phyloP scores from a whole-genome alignment of 129 eudicot species.

The Cynara cardunculus region DNA sequence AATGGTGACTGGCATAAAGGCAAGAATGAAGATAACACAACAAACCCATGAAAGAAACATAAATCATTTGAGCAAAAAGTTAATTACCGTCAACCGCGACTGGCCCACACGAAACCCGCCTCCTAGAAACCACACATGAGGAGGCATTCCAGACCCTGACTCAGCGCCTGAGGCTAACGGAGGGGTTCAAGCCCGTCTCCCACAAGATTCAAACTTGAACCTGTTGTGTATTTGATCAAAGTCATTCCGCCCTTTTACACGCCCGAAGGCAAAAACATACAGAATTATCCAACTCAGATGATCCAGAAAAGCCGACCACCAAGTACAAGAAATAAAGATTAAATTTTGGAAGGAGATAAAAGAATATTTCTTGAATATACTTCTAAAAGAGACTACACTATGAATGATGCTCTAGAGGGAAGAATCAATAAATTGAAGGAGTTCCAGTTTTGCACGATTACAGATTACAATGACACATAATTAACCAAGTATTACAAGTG shows the following conservation, averaged over 20 bases:
- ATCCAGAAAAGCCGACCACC: not conserved
- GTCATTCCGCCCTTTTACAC: not conserved
- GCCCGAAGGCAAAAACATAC: not conserved
- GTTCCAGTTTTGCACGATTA: slow-evolving; percentile 55
- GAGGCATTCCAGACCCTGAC: no score
- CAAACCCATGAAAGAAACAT: not conserved
- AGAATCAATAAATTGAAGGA: slow-evolving; percentile 78
- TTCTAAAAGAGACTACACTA: slow-evolving; percentile 23
- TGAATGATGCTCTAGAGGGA: slow-evolving; percentile 28
- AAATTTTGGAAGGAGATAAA: not conserved
- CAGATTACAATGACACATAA: slow-evolving; percentile 47
- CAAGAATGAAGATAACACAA: not conserved
- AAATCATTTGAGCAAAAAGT: no score
- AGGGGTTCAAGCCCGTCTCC: no score
- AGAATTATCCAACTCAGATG: not conserved
- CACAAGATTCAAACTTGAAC: no score
- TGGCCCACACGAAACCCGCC: no score
- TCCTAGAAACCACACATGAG: no score
- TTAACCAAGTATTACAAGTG: slow-evolving; percentile 60
- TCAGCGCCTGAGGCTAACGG: no score
- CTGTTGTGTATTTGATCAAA: no score
- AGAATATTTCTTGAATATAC: not conserved
- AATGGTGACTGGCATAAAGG: not conserved
- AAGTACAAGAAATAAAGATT: not conserved
- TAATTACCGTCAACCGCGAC: no score